These are phyloP conservation scores for Lichtheimia ornata DNA, from an alignment of 371 early-diverging fungal species.

Conservation along the genomic window DNA sequence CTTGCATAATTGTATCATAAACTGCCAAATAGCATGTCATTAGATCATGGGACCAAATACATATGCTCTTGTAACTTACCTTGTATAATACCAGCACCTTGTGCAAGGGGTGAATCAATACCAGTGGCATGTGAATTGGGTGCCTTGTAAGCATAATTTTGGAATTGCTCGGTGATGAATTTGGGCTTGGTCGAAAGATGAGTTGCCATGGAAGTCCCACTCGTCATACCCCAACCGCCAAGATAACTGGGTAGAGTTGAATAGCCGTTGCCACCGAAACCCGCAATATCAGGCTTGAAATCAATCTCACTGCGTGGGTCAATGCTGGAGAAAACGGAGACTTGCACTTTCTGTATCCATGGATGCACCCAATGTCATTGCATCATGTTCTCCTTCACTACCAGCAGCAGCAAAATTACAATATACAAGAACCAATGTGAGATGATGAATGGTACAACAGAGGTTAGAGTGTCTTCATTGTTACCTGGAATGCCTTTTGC, in stretches of 20 bases:
- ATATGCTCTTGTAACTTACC: conserved; percentile 5
- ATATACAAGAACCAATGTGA: background rate
- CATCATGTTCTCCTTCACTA: conserved; percentile 52
- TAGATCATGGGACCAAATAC: background rate
- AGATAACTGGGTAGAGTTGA: conserved; percentile 56
- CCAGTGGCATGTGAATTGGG: conserved; percentile 22
- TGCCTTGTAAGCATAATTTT: conserved; percentile 48
- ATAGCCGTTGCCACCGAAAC: conserved; percentile 67
- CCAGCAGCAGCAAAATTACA: conserved; percentile 56
- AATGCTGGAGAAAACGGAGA: conserved; percentile 48
- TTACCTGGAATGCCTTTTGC: conserved; percentile 28
- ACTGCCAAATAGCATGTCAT: conserved; percentile 16
- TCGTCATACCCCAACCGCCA: conserved; percentile 53
- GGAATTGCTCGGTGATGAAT: conserved; percentile 30
- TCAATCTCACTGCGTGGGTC: conserved; percentile 35
- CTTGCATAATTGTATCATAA: conserved; percentile 52
- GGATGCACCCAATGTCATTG: conserved; percentile 46
- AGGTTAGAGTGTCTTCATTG: background rate
- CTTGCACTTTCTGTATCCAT: conserved; percentile 48
- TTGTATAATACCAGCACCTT: conserved; percentile 77
- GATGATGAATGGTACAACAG: background rate
- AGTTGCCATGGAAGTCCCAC: conserved; percentile 70
- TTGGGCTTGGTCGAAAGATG: conserved; percentile 33
- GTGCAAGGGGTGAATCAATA: conserved; percentile 39
- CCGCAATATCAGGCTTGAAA: conserved; percentile 57